These are phyloP conservation scores for Hypholoma sublateritium DNA, from an alignment of 768 basidiomycete genomes.

Conservation along the genomic window DNA sequence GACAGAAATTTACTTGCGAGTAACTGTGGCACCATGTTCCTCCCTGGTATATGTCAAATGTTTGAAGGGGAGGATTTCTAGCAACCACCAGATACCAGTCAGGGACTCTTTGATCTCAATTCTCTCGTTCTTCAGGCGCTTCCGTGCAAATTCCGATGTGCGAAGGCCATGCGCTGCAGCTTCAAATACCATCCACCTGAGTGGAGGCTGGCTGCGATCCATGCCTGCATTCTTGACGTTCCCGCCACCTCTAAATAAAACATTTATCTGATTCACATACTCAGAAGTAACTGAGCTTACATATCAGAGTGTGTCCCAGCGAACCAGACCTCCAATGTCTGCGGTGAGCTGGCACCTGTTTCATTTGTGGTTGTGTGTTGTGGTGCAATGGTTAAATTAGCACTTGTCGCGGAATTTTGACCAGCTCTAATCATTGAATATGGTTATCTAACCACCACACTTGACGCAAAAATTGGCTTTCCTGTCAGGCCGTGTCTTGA, in stretches of 20 bases:
- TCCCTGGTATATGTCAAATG: slow-evolving; percentile 4
- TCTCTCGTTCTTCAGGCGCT: not conserved
- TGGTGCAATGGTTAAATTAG: no score
- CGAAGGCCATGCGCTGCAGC: slow-evolving; percentile 13
- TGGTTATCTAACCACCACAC: no score
- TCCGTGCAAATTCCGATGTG: not conserved
- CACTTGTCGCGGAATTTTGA: no score
- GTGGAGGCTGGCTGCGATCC: slow-evolving; percentile 12
- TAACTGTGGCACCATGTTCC: slow-evolving; percentile 1
- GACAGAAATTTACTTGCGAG: slow-evolving; percentile 8
- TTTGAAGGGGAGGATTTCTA: slow-evolving; percentile 11
- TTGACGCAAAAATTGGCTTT: no score
- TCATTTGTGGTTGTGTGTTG: no score
- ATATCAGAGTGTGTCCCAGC: not conserved
- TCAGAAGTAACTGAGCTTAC: no score
- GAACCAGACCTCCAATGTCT: not conserved
- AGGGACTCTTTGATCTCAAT: slow-evolving; percentile 17
- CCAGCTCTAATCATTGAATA: no score
- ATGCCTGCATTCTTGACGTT: slow-evolving; percentile 14
- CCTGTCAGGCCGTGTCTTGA: no score
- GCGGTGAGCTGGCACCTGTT: no score
- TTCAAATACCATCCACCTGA: slow-evolving; percentile 21
- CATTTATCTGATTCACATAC: no score
- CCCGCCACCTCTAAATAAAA: slow-evolving; percentile 13
- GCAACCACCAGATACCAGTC: slow-evolving; percentile 12